Evolutionary conservation across 2,329 filamentous ascomycete species (phyloP).

Genomic region (Aspergillus nomiae): DNA sequence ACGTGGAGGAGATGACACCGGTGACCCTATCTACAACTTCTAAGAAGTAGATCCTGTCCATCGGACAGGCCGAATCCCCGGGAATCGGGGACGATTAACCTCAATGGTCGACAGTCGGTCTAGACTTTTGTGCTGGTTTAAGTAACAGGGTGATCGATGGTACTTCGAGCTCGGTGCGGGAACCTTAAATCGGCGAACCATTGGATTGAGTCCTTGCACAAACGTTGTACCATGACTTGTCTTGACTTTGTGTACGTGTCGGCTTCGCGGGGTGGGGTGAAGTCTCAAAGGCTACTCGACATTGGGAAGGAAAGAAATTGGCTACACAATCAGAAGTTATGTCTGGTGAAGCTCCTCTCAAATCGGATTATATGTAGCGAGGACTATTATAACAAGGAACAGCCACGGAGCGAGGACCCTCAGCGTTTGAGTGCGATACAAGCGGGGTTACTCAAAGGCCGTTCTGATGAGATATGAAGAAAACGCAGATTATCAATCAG

Average conservation of each 20-base stretch:
- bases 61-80: background rate
- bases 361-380: background rate
- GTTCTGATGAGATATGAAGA: background rate
- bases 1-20: no score
- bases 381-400: background rate
- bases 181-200: background rate
- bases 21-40: background rate
- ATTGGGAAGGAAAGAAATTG: background rate
- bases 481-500: background rate
- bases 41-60: background rate
- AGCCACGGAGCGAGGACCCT: background rate
- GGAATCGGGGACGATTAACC: background rate
- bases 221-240: background rate
- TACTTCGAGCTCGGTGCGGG: background rate
- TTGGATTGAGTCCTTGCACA: background rate
- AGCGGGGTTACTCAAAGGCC: background rate
- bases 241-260: no score
- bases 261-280: no score
- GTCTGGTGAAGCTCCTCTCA: background rate
- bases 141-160: background rate
- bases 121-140: background rate
- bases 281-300: no score
- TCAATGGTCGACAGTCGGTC: background rate
- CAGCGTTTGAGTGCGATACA: background rate
- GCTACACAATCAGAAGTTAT: background rate